Percentiles rank a stretch among this genome's conserved stretches.
Evolutionary conservation across 2,329 filamentous ascomycete species (phyloP).

Genomic region (Apiospora rasikravindrae): DNA sequence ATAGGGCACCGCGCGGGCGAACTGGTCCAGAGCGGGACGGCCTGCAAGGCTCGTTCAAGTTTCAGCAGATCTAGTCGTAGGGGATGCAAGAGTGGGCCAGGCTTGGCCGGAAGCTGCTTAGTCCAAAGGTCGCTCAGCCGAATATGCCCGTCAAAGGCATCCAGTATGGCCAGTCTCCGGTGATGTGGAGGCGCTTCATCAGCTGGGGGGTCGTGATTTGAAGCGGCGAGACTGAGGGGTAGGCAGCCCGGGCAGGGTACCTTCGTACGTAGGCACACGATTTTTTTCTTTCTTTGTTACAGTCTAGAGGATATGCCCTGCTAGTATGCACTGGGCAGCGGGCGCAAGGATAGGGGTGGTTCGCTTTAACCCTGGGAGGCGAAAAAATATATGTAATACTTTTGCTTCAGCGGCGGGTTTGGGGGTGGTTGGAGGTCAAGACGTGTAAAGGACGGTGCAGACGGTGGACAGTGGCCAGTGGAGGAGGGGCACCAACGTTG

Average conservation of each 20-base stretch:
- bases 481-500: neutral
- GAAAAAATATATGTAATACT: conserved; percentile 1
- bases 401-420: neutral
- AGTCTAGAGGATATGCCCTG: neutral
- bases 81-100: neutral
- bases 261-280: neutral
- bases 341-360: conserved; percentile 3
- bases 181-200: conserved; percentile 15
- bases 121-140: conserved; percentile 3
- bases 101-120: conserved; percentile 11
- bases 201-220: conserved; percentile 6
- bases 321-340: neutral
- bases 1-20: conserved; percentile 15
- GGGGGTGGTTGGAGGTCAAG: neutral
- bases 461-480: neutral
- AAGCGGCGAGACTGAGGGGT: conserved; percentile 17
- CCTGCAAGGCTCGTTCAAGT: conserved; percentile 11
- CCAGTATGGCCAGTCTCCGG: conserved; percentile 10
- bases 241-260: neutral
- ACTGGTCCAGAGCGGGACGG: conserved; percentile 12
- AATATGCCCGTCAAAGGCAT: conserved; percentile 14
- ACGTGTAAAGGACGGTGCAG: neutral
- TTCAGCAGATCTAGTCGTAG: conserved; percentile 17
- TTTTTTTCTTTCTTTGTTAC: neutral
- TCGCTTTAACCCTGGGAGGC: neutral